Evolutionary conservation across 192 early-diverging fungal species (phyloP).

Genomic region (Coemansia sp.): DNA sequence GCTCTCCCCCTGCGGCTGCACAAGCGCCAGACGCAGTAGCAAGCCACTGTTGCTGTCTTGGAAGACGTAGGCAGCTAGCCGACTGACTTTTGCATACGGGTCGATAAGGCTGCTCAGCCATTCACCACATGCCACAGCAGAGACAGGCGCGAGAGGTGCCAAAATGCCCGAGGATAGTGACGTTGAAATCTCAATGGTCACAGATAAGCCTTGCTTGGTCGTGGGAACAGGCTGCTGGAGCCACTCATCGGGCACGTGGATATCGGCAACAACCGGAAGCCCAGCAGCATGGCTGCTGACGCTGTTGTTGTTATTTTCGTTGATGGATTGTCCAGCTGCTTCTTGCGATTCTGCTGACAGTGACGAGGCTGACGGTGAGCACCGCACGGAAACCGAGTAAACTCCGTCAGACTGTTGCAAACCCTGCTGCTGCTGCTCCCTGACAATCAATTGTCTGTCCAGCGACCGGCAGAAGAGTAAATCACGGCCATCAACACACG

Average conservation of each 20-base stretch:
- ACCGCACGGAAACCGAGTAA: slow-evolving; percentile 19
- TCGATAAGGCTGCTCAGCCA: slow-evolving; percentile 1
- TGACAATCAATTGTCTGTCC: slow-evolving; percentile 4
- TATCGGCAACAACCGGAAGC: slow-evolving; percentile 37
- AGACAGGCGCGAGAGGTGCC: slow-evolving; percentile 8
- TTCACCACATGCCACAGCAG: not conserved
- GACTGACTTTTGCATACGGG: not conserved
- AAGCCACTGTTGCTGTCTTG: not conserved
- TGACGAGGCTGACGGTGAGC: slow-evolving; percentile 6
- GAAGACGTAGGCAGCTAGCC: not conserved
- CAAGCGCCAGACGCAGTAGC: not conserved
- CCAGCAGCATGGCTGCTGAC: not conserved
- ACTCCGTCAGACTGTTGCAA: not conserved
- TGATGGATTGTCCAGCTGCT: too few species aligned
- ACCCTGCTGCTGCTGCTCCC: not conserved
- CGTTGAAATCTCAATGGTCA: not conserved
- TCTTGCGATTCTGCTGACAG: too few species aligned
- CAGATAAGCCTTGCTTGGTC: slow-evolving; percentile 4
- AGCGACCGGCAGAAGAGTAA: slow-evolving; percentile 17
- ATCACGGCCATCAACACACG: slow-evolving; percentile 17
- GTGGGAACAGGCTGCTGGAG: slow-evolving; percentile 8
- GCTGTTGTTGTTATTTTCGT: not conserved
- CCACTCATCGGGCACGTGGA: slow-evolving; percentile 19
- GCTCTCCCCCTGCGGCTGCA: too few species aligned
- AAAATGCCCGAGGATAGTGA: slow-evolving; percentile 4